Evolutionary conservation across 2,329 filamentous ascomycete species (phyloP).

Genomic region (Tolypocladium pustulatum): DNA sequence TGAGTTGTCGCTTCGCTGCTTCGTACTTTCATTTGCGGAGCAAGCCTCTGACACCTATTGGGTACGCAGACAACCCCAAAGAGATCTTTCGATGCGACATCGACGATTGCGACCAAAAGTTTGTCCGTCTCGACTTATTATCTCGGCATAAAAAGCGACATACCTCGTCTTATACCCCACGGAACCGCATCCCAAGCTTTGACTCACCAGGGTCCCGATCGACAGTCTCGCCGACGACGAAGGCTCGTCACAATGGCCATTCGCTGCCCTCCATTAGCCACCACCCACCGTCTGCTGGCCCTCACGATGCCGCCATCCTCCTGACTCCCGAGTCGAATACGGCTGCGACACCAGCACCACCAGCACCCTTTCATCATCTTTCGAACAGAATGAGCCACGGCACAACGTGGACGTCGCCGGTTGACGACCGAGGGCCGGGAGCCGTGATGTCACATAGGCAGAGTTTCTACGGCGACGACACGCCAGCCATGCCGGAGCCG

Average conservation of each 20-base stretch:
- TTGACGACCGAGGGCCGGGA: conserved; percentile 21
- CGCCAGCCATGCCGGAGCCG: conserved; percentile 18
- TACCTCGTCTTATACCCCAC: conserved; percentile 40
- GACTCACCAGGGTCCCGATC: conserved; percentile 18
- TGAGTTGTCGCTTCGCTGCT: conserved; percentile 30
- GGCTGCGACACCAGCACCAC: conserved; percentile 14
- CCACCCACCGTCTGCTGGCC: conserved; percentile 17
- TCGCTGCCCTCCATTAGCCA: neutral
- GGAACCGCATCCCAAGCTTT: conserved; percentile 40
- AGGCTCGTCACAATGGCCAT: neutral
- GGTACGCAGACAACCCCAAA: conserved; percentile 57
- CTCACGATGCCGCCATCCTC: conserved; percentile 35
- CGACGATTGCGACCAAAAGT: conserved; percentile 62
- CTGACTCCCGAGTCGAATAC: conserved; percentile 28
- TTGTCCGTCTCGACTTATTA: conserved; percentile 69
- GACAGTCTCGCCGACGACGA: neutral
- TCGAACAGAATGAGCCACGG: conserved; percentile 6
- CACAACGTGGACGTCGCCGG: conserved; percentile 16
- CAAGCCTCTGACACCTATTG: conserved; percentile 4
- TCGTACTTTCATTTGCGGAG: conserved; percentile 6
- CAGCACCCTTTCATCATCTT: conserved; percentile 11
- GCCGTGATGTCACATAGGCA: conserved; percentile 27
- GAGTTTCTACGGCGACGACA: conserved; percentile 23
- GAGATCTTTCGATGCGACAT: conserved; percentile 72
- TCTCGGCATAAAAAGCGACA: conserved; percentile 58